Conservation (phyloP, 2,329 filamentous ascomycete genomes). For the Ophiocordyceps camponoti-rufipedis region DNA sequence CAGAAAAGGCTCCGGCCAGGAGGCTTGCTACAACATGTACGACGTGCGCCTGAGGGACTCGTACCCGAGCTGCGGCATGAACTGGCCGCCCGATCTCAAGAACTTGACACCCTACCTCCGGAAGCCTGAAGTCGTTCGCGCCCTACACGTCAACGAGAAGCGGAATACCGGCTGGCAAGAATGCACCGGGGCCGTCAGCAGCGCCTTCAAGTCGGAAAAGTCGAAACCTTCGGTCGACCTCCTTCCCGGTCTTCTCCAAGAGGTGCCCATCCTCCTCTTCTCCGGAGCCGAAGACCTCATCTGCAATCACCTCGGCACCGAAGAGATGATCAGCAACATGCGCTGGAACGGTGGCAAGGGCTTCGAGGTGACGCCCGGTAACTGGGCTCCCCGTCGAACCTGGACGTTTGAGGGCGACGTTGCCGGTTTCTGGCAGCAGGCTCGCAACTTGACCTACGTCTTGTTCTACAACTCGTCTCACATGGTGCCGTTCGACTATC, state of each 20-base stretch:
- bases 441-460: constrained; percentile 88
- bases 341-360: constrained; percentile 82
- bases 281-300: constrained; percentile 89
- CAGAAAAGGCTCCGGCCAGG: constrained; percentile 29
- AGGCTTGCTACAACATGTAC: constrained; percentile 84
- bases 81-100: constrained; percentile 81
- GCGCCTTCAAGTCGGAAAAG: constrained; percentile 48
- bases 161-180: constrained; percentile 85
- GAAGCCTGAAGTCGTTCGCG: constrained; percentile 56
- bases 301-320: constrained; percentile 92
- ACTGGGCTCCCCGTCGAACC: constrained; percentile 77
- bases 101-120: constrained; percentile 71
- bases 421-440: constrained; percentile 86
- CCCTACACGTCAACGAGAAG: constrained; percentile 65
- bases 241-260: constrained; percentile 58
- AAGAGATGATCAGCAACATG: constrained; percentile 77
- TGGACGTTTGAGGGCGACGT: constrained; percentile 85
- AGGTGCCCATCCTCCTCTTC: constrained; percentile 71
- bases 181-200: constrained; percentile 64
- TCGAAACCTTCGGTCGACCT: constrained; percentile 58
- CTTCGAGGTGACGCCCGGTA: constrained; percentile 73
- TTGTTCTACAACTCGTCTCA: constrained; percentile 91
- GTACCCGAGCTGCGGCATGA: constrained; percentile 82
- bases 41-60: constrained; percentile 72
- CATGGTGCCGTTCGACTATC: constrained; percentile 94